These are phyloP conservation scores for Talaromyces sp. DNA, from an alignment of 2,329 filamentous ascomycete species.

Conservation along the genomic window DNA sequence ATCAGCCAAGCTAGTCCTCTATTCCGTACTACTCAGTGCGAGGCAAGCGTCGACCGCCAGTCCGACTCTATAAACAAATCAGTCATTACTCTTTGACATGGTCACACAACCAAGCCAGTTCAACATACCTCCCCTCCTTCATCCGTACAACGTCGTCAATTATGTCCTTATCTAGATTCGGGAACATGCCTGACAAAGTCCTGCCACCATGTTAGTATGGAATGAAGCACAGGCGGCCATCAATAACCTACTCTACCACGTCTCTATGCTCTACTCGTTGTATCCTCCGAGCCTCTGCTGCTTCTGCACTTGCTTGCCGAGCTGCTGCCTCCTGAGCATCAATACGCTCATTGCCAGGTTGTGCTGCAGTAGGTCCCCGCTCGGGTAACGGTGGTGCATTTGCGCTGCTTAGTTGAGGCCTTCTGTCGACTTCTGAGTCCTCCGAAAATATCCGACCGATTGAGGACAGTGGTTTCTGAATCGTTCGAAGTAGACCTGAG, in stretches of 20 bases:
- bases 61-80: constrained; percentile 59
- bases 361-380: constrained; percentile 49
- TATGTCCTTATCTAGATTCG: constrained; percentile 85
- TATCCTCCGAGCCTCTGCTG: constrained; percentile 79
- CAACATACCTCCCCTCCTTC: constrained; percentile 83
- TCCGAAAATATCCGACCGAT: constrained; percentile 95
- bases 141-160: constrained; percentile 96
- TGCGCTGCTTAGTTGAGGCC: constrained; percentile 38
- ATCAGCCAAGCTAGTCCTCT: background rate
- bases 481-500: constrained; percentile 78
- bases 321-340: constrained; percentile 85
- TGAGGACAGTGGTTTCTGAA: constrained; percentile 83
- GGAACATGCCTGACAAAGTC: constrained; percentile 94
- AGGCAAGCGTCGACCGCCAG: constrained; percentile 83
- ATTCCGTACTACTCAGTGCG: constrained; percentile 52
- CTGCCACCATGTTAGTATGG: constrained; percentile 24
- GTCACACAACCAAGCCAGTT: background rate
- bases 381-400: constrained; percentile 39
- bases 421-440: constrained; percentile 44
- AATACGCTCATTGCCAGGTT: constrained; percentile 35
- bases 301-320: constrained; percentile 83
- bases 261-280: constrained; percentile 81
- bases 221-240: background rate
- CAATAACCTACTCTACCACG: constrained; percentile 66
- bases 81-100: constrained; percentile 16